Evolutionary conservation across 2,329 filamentous ascomycete species (phyloP).

Genomic region (Biscogniauxia sp.): DNA sequence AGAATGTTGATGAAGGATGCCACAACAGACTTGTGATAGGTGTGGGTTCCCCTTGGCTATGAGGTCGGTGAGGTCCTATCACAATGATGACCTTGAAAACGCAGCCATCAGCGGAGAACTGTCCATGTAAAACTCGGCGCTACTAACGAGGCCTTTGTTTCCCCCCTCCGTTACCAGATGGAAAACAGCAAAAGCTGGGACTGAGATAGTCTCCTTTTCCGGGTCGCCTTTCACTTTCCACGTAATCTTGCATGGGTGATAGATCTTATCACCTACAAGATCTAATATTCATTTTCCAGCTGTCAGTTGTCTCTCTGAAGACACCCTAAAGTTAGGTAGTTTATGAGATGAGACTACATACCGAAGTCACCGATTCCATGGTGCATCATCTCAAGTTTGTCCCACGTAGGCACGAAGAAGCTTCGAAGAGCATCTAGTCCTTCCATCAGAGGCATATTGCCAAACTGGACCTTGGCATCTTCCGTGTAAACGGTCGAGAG

Average conservation of each 20-base stretch:
- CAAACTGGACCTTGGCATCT: slow-evolving; percentile 20
- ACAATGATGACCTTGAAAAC: slow-evolving; percentile 13
- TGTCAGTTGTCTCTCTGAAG: neutral
- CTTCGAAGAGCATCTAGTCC: slow-evolving; percentile 16
- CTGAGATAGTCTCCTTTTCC: slow-evolving; percentile 17
- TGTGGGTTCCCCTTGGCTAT: neutral
- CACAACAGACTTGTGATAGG: no score
- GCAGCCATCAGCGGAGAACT: slow-evolving; percentile 17
- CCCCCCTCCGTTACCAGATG: slow-evolving; percentile 15
- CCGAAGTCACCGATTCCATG: slow-evolving; percentile 21
- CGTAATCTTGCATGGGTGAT: slow-evolving; percentile 22
- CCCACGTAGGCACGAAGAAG: slow-evolving; percentile 15
- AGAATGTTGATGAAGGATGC: no score
- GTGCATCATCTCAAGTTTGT: slow-evolving; percentile 19
- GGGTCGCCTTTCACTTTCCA: slow-evolving; percentile 24
- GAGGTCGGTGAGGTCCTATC: neutral
- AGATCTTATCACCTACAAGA: slow-evolving; percentile 22
- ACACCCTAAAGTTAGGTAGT: neutral
- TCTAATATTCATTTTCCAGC: slow-evolving; percentile 6
- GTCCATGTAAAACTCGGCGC: slow-evolving; percentile 21
- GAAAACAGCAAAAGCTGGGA: slow-evolving; percentile 19
- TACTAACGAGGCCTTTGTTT: slow-evolving; percentile 12
- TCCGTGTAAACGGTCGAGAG: slow-evolving; percentile 17
- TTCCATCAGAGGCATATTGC: slow-evolving; percentile 18
- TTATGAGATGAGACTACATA: slow-evolving; percentile 1